phyloP scores from a whole-genome alignment of 2,329 filamentous ascomycete species.

The Penicillium sp. region DNA sequence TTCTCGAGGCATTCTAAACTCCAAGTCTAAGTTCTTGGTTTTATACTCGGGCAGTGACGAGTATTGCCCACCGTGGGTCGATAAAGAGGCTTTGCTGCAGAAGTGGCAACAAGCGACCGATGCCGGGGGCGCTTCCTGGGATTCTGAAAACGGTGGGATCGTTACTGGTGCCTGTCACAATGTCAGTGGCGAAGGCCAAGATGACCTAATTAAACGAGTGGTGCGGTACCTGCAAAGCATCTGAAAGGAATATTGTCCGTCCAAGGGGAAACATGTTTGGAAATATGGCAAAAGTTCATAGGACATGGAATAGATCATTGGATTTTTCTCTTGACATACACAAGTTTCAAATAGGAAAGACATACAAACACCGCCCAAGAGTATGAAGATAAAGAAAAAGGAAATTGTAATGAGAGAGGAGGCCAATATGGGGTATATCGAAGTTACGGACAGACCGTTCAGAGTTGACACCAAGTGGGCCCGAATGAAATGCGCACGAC shows the following conservation, averaged over 20 bases:
- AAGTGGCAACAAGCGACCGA: conserved; percentile 46
- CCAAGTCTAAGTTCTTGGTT: conserved; percentile 42
- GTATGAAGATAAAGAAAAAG: conserved; percentile 6
- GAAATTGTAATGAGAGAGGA: conserved; percentile 13
- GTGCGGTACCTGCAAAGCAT: conserved; percentile 34
- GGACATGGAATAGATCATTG: conserved; percentile 14
- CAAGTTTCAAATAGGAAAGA: conserved; percentile 11
- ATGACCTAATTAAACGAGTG: conserved; percentile 38
- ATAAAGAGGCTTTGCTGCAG: conserved; percentile 45
- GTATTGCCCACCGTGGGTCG: conserved; percentile 44
- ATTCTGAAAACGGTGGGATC: conserved; percentile 49
- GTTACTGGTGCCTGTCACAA: conserved; percentile 52
- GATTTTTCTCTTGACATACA: conserved; percentile 15
- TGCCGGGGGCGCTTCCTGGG: conserved; percentile 44
- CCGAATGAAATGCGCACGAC: conserved; percentile 9
- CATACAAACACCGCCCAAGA: conserved; percentile 21
- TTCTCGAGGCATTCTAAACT: conserved; percentile 36
- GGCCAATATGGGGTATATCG: conserved; percentile 26
- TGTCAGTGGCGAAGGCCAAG: conserved; percentile 50
- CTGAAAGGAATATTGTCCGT: conserved; percentile 4
- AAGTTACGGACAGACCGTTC: conserved; percentile 10
- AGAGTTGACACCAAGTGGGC: conserved; percentile 9
- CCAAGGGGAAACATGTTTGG: not conserved
- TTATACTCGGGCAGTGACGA: conserved; percentile 50
- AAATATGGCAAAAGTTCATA: conserved; percentile 4